Percentiles rank a stretch among this genome's conserved stretches.
Evolutionary conservation across 2,329 filamentous ascomycete genomes (phyloP).

Genomic region (Xylariaceae sp.): DNA sequence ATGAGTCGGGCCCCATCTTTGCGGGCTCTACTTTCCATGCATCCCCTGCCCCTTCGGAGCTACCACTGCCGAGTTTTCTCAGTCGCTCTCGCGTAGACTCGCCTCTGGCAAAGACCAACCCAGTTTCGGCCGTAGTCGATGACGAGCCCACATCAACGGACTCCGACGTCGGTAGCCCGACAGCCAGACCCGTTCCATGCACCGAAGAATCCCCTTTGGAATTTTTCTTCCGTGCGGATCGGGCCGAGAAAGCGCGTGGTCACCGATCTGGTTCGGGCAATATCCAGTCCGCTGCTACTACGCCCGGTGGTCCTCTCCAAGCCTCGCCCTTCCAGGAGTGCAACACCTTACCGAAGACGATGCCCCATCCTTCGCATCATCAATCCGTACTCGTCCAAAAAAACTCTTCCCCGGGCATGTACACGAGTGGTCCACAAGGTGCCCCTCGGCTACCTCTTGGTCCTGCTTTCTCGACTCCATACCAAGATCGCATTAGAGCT

Average conservation of each 20-base stretch:
- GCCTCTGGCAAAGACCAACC: slow-evolving; percentile 42
- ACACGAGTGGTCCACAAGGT: slow-evolving; percentile 64
- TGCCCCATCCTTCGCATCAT: slow-evolving; percentile 31
- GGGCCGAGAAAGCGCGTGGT: slow-evolving; percentile 65
- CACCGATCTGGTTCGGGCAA: slow-evolving; percentile 49
- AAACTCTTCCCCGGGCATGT: slow-evolving; percentile 50
- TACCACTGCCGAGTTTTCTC: slow-evolving; percentile 85
- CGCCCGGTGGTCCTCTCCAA: slow-evolving; percentile 49
- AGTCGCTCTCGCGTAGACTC: slow-evolving; percentile 70
- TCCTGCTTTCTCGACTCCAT: slow-evolving; percentile 64
- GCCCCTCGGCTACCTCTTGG: slow-evolving; percentile 51
- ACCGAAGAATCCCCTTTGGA: slow-evolving; percentile 72
- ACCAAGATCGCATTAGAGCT: slow-evolving; percentile 56
- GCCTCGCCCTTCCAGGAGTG: slow-evolving; percentile 36
- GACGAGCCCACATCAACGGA: slow-evolving; percentile 50
- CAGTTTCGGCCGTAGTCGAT: slow-evolving; percentile 28
- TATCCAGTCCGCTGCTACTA: slow-evolving; percentile 34
- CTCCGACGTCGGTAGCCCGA: slow-evolving; percentile 45
- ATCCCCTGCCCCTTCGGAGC: slow-evolving; percentile 81
- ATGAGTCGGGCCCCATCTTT: slow-evolving; percentile 58
- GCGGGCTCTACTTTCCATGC: slow-evolving; percentile 93
- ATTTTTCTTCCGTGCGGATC: slow-evolving; percentile 82
- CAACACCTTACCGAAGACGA: slow-evolving; percentile 31
- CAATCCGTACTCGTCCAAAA: slow-evolving; percentile 36
- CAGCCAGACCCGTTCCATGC: slow-evolving; percentile 32